Percentiles rank a stretch among this genome's conserved stretches.
Conservation (phyloP, 78 protist species). For the Corallochytrium limacisporum region DNA sequence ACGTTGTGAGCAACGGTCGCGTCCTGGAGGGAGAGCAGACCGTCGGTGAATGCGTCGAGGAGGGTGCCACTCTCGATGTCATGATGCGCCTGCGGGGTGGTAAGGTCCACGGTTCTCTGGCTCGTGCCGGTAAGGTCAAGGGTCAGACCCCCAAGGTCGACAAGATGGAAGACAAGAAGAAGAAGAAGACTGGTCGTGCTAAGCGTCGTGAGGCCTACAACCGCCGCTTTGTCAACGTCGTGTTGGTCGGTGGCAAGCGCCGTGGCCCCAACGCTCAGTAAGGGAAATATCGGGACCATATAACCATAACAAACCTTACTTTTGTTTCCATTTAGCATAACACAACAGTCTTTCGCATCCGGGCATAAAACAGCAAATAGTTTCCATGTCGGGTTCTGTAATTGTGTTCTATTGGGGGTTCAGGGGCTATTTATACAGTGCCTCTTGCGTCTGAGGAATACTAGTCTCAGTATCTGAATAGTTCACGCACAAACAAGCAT, state of each 20-base stretch:
- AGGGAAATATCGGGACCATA: too few species aligned
- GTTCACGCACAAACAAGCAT: too few species aligned
- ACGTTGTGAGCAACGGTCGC: background rate
- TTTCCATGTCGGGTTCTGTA: too few species aligned
- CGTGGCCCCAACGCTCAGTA: conserved; percentile 27
- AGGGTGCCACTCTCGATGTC: background rate
- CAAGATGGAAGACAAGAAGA: conserved; percentile 36
- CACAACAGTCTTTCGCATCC: too few species aligned
- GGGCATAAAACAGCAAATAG: too few species aligned
- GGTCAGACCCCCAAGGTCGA: conserved; percentile 79
- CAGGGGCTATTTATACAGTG: too few species aligned
- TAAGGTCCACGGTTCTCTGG: conserved; percentile 80
- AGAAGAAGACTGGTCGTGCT: conserved; percentile 54
- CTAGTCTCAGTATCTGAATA: too few species aligned
- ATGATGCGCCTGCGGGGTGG: conserved; percentile 6
- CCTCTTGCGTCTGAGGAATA: too few species aligned
- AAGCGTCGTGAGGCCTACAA: conserved; percentile 63
- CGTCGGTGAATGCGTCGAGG: background rate
- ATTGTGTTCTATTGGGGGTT: too few species aligned
- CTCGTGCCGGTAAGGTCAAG: conserved; percentile 85
- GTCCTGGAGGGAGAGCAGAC: background rate
- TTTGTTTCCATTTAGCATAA: too few species aligned
- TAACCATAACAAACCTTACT: too few species aligned
- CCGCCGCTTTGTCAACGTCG: conserved; percentile 51
- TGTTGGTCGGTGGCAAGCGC: conserved; percentile 11